phyloP scores from a whole-genome alignment of 805 yeast genomes.

The Nakazawaea siamensis region DNA sequence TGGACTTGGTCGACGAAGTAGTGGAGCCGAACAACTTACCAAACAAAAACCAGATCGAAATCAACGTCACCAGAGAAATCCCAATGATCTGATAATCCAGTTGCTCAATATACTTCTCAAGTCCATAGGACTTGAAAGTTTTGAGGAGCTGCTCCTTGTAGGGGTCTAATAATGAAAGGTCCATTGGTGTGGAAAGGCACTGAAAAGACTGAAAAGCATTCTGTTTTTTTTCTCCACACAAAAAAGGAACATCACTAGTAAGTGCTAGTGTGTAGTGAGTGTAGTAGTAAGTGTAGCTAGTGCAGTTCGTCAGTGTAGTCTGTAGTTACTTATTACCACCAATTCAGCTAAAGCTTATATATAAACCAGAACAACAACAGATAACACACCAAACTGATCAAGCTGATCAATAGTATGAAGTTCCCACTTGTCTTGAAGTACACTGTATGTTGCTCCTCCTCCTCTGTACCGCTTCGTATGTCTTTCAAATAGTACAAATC shows the following conservation, averaged over 20 bases:
- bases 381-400: conserved; percentile 44
- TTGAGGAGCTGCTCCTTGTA: conserved; percentile 11
- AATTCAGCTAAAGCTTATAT: conserved; percentile 8
- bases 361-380: conserved; percentile 30
- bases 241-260: no score
- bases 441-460: conserved; percentile 25
- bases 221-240: no score
- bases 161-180: no score
- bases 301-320: no score
- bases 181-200: no score
- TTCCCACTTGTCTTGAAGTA: conserved; percentile 57
- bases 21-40: not conserved
- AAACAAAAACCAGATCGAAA: conserved; percentile 6
- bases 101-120: no score
- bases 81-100: no score
- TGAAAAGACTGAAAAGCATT: no score
- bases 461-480: conserved; percentile 9
- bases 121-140: no score
- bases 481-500: conserved; percentile 21
- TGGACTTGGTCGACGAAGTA: not conserved
- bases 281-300: no score
- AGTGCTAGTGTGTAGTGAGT: no score
- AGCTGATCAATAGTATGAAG: conserved; percentile 42
- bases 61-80: conserved; percentile 2
- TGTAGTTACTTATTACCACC: no score